Base-by-base conservation (phyloP, 768 basidiomycete species). In the Glaciozyma antarctica region DNA sequence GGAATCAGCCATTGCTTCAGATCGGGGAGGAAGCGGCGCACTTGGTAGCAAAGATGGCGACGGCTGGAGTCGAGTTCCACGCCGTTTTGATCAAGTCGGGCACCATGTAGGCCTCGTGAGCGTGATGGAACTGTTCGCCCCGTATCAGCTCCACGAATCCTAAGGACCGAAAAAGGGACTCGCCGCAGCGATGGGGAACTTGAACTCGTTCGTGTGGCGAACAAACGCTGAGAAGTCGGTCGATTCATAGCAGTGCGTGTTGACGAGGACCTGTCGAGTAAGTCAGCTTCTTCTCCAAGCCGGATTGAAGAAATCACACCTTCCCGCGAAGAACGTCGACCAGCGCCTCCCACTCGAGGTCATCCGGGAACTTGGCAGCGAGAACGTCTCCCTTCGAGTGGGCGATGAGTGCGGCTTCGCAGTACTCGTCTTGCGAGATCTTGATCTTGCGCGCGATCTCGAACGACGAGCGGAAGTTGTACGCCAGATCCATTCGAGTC, bases 81-180 rank as follows among this genome's bases (percentile, higher is more conserved):
- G 84, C 81, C 71, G 81, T 80, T 76, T 88, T 88, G 62, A 90
- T 79, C 1, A 87, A 75, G 30, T 84, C 83, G 3, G 88, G 85
- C n/a, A 89, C 87, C 48, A 90, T 84, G 69, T 86, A 90, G 0
- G 88, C 83, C 70, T 91, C 88, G 64, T 84, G 84, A 2, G 88
- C 87, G 69, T 89, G 88, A 71, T 88, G 88, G 76, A 88, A 83
- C 22, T 28, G 34, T 24, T 6, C n/a, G 32, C 22, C 2, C 34
- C 5, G 13, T 26, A 2, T 16, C 2, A 44, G 28, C 21, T 26
- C 26, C 9, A 13, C 30, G 2, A 15, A 3, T 21, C 3, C 16
- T 13, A 3, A 17, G n/a, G n/a, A 22, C 32, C 44, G 19, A 5
- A 34, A 41, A 48, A 48, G 49, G 32, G 3, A 9, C 58, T 30